Base-by-base conservation (phyloP, 805 yeast genomes). In the Lipomyces sp. region DNA sequence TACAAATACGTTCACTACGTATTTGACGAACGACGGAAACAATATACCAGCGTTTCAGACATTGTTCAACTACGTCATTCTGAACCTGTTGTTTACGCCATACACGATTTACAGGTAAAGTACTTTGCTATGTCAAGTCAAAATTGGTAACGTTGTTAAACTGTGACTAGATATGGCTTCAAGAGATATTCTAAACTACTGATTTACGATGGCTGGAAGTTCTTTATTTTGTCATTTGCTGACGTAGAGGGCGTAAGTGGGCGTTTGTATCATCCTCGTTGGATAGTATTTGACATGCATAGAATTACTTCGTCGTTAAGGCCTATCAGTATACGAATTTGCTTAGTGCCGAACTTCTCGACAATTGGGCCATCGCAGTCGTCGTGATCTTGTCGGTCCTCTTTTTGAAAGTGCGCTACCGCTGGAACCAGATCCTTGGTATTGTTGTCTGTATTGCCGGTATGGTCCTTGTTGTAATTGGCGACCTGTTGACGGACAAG, bases 21-120 rank as follows among this genome's bases (percentile, higher is more conserved):
- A 73, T 54, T 69, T 81, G 73, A 76, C 77, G 42, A 69, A 78
- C 54, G 74, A 74, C 13, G 81, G 80, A 6, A 77, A 78, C 64
- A 73, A 78, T 15, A 77, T 81, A 67, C 84, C 83, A n/a, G 82
- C 83, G 4, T 77, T 81, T 67, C 83, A 81, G 74, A 74, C 80
- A 35, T 67, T 81, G 63, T 77, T 81, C 75, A 79, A 79, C 73
- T 81, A 81, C 65, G 78, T 75, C 15, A 50, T 79, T 59, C 69
- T 81, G 65, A 76, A 77, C 39, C 53, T 80, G 15, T 70, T 81
- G 18, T 81, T 79, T 73, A 75, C 79, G 33, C 78, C 82, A 32
- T 77, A 75, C 64, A 78, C 81, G 55, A 70, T 80, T 58, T 81
- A 80, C 72, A 70, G 73, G 50, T 65, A 35, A 4, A 24, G 24